Evolutionary conservation across 2,329 filamentous ascomycete species (phyloP).

Genomic region (Penicillium sp.): DNA sequence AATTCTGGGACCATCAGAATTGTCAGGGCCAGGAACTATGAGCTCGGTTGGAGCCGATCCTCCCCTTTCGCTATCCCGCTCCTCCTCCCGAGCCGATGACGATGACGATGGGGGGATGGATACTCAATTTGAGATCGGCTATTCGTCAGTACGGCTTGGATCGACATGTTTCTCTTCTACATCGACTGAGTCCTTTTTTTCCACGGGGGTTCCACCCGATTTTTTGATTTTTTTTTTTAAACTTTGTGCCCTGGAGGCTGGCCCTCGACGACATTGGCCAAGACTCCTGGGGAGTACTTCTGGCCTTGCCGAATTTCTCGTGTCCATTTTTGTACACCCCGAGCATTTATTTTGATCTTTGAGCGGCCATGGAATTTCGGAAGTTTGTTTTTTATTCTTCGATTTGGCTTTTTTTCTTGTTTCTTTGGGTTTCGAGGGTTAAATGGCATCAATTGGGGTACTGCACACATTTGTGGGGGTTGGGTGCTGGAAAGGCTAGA

Average conservation of each 20-base stretch:
- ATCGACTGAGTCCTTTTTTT: neutral
- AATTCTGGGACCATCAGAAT: neutral
- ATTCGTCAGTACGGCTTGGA: constrained; percentile 17
- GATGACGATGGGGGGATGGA: constrained; percentile 1
- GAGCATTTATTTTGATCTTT: constrained; percentile 6
- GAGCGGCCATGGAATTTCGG: neutral
- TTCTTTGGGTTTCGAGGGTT: neutral
- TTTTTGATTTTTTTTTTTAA: constrained; percentile 2
- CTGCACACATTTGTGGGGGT: neutral
- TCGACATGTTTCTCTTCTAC: constrained; percentile 14
- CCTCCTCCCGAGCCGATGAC: constrained; percentile 14
- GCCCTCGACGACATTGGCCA: constrained; percentile 3
- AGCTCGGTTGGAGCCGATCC: constrained; percentile 17
- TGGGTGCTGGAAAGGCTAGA: neutral
- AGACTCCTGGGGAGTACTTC: constrained; percentile 14
- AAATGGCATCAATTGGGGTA: neutral
- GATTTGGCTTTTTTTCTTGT: neutral
- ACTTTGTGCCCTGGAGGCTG: constrained; percentile 14
- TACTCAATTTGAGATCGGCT: constrained; percentile 9
- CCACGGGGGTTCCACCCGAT: constrained; percentile 6
- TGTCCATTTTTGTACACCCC: constrained; percentile 5
- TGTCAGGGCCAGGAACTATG: constrained; percentile 15
- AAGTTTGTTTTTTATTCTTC: neutral
- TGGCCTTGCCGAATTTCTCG: constrained; percentile 2
- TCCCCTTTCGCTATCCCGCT: constrained; percentile 8